Evolutionary conservation across 495 filamentous ascomycete genomes (phyloP).

Genomic region (Rhizodiscina lignyota): DNA sequence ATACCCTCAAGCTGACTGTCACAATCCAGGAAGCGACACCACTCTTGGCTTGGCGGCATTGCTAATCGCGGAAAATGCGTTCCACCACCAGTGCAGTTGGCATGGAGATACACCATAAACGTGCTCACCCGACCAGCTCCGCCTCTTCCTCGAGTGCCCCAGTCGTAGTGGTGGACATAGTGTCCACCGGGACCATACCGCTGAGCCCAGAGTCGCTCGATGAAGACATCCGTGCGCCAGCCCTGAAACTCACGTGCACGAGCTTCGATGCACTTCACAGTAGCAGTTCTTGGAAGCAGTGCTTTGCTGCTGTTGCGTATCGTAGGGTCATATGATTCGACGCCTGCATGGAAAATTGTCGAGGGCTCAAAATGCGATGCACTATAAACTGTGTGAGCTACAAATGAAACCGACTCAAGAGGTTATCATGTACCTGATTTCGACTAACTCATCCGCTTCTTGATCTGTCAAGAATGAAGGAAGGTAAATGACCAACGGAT

Average conservation of each 20-base stretch:
- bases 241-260: constrained; percentile 58
- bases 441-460: constrained; percentile 33
- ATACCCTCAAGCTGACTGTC: constrained; percentile 33
- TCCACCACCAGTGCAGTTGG: constrained; percentile 35
- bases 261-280: constrained; percentile 50
- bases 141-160: constrained; percentile 18
- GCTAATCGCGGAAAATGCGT: constrained; percentile 36
- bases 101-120: constrained; percentile 42
- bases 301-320: constrained; percentile 42
- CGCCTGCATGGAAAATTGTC: constrained; percentile 33
- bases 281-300: constrained; percentile 36
- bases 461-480: constrained; percentile 31
- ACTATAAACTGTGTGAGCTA: constrained; percentile 14
- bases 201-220: constrained; percentile 46
- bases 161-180: constrained; percentile 44
- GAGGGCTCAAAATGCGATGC: constrained; percentile 34
- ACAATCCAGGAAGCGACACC: constrained; percentile 47
- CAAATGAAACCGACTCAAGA: constrained; percentile 1
- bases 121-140: constrained; percentile 16
- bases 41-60: constrained; percentile 23
- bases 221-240: constrained; percentile 39
- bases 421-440: constrained; percentile 29
- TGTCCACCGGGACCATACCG: constrained; percentile 40
- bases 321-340: constrained; percentile 26
- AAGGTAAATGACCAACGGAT: constrained; percentile 40